Evolutionary conservation across 305 asterid species (phyloP).

Genomic region (Rubia balearica): DNA sequence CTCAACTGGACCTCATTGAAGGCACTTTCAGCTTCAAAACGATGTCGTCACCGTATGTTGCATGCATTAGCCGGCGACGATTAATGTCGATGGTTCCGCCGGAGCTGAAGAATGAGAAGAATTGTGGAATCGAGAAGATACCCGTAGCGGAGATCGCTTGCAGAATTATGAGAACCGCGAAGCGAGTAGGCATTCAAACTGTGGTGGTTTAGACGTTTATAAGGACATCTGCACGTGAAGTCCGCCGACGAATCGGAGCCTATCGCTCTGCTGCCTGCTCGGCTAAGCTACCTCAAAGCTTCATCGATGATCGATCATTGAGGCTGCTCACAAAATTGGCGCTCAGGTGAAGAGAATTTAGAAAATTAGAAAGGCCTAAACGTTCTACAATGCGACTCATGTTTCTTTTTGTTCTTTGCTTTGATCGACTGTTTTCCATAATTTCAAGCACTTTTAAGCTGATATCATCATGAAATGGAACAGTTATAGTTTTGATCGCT

Average conservation of each 20-base stretch:
- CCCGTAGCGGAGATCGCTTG: constrained; percentile 92
- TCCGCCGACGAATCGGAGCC: constrained; percentile 90
- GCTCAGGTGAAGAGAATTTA: constrained; percentile 54
- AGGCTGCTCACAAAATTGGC: constrained; percentile 68
- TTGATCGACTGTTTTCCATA: not conserved
- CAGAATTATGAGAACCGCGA: constrained; percentile 76
- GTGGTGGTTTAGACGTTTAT: constrained; percentile 93
- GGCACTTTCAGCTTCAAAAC: not conserved
- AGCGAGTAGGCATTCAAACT: constrained; percentile 67
- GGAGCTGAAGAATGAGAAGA: constrained; percentile 14
- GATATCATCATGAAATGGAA: not conserved
- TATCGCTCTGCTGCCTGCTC: constrained; percentile 87
- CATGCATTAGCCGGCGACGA: constrained; percentile 47
- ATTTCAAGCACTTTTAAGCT: not conserved
- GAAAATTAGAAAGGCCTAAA: not conserved
- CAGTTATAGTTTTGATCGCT: not conserved
- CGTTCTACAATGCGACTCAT: no score
- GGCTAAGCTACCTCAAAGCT: constrained; percentile 80
- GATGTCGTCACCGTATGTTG: constrained; percentile 37
- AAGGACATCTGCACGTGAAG: constrained; percentile 67
- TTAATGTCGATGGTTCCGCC: constrained; percentile 37
- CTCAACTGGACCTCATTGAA: not conserved
- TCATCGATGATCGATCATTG: constrained; percentile 39
- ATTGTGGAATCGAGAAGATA: constrained; percentile 59
- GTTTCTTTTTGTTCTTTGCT: not conserved